Base-by-base conservation (phyloP, 805 yeast species). In the Ogataea angusta region DNA sequence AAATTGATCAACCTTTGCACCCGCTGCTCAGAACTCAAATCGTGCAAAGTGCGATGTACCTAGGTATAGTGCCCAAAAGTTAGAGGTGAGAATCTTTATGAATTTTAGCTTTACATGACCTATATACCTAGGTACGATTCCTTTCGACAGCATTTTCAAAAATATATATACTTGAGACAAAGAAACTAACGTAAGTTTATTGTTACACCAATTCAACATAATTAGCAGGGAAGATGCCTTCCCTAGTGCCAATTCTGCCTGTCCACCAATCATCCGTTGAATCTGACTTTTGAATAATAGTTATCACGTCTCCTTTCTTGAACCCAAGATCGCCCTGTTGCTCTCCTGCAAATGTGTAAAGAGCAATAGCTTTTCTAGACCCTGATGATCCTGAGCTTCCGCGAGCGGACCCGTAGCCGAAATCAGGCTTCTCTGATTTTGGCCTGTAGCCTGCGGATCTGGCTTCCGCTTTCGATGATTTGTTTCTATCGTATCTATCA, bases 191-290 rank as follows among this genome's bases (percentile, higher is more conserved):
- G 14, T 8, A 7, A 19, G 21, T 9, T 21, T 7, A 9, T n/a
- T 12, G 22, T 53, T 58, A 82, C 38, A 80, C 76, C 54, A 90
- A 64, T 59, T 90, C 95, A 30, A 91, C 97, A 59, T 91, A 91
- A 62, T 91, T 91, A 2, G 99, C 99, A 8, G 99, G 99, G 75
- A 91, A 91, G 16, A 90, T 90, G 30, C 99, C 99, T 54, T 86
- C 87, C 46, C 66, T 67, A 10, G 95, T 91, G 51, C 85, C 85
- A 40, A 80, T 69, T 59, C 85, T 80, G 19, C 99, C 99, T 0
- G 96, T 88, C 99, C 99, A 93, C 99, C 99, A 93, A 62, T 93
- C 98, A 61, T 93, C 95, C 36, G 80, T 78, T 10, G 96, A 83
- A 7, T 85, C 90, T 8, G 93, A 80, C 63, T 85, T 87, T 63